phyloP scores from a whole-genome alignment of 2,329 filamentous ascomycete species.

The Grosmannia huntii region DNA sequence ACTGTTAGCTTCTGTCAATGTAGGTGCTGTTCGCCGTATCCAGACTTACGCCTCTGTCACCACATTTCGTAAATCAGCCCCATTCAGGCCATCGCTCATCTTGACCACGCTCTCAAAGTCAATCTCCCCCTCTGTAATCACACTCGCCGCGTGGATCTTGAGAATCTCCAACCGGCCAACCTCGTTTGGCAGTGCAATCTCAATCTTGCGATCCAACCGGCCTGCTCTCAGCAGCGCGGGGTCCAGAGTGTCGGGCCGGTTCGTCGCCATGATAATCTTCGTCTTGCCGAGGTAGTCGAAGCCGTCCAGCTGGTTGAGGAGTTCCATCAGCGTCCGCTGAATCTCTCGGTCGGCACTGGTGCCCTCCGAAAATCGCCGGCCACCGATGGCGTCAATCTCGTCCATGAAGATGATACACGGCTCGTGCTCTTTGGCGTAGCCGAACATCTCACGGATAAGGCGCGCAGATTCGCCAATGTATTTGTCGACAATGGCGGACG shows the following conservation, averaged over 20 bases:
- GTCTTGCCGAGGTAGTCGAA: constrained; percentile 99
- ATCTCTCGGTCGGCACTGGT: constrained; percentile 97
- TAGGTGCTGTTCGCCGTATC: background rate
- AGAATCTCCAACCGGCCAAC: constrained; percentile 91
- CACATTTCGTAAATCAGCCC: constrained; percentile 92
- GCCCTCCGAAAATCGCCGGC: constrained; percentile 89
- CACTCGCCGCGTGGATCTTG: constrained; percentile 87
- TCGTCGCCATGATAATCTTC: constrained; percentile 99
- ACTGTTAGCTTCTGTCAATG: background rate
- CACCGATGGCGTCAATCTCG: constrained; percentile 98
- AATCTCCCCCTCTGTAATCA: constrained; percentile 84
- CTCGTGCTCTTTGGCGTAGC: constrained; percentile 98
- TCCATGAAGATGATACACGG: constrained; percentile 99
- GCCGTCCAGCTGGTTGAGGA: constrained; percentile 95
- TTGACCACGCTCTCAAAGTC: constrained; percentile 99
- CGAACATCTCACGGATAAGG: constrained; percentile 98
- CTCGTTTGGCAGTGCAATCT: constrained; percentile 94
- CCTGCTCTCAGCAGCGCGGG: constrained; percentile 85
- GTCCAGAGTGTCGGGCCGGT: constrained; percentile 91
- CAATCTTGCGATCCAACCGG: constrained; percentile 92
- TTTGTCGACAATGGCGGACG: constrained; percentile 97
- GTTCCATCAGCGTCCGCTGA: constrained; percentile 94
- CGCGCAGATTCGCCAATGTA: constrained; percentile 98
- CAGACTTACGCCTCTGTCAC: constrained; percentile 91
- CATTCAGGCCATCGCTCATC: constrained; percentile 98